These are phyloP conservation scores for Colletotrichum lini DNA, from an alignment of 2,329 filamentous ascomycete species.

Conservation along the genomic window DNA sequence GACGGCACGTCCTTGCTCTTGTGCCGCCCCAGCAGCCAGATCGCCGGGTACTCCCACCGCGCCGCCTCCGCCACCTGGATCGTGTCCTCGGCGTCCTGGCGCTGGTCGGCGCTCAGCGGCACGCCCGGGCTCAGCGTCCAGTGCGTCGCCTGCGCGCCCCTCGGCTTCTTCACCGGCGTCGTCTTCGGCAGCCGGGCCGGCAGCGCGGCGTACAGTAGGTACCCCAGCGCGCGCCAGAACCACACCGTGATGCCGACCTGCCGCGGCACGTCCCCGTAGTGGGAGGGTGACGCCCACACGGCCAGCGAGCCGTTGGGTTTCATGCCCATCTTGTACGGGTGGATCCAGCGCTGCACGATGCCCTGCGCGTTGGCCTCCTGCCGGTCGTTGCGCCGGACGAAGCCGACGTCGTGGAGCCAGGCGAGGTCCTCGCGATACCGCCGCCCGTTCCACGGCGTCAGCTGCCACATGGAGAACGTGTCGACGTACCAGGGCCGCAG, in stretches of 20 bases:
- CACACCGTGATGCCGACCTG: slow-evolving; percentile 9
- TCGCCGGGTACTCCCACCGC: not conserved
- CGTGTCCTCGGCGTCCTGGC: not conserved
- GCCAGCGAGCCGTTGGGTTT: not conserved
- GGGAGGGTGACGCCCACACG: no score
- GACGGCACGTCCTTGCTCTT: not conserved
- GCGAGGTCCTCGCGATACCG: not conserved
- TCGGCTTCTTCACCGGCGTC: not conserved
- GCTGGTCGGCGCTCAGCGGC: not conserved
- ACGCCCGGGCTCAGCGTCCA: not conserved
- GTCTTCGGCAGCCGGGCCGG: not conserved
- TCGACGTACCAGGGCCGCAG: slow-evolving; percentile 31
- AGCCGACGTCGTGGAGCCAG: not conserved
- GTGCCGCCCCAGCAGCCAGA: not conserved
- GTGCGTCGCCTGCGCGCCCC: not conserved
- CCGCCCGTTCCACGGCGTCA: slow-evolving; percentile 26
- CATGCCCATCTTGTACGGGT: not conserved
- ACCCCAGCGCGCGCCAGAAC: slow-evolving; percentile 38
- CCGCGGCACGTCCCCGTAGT: no score
- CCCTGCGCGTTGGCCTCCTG: not conserved
- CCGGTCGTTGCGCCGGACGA: not conserved
- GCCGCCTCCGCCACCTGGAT: not conserved
- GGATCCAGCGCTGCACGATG: not conserved
- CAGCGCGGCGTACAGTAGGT: slow-evolving; percentile 18
- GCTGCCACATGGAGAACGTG: slow-evolving; percentile 29